A percentile compares a stretch with the other conserved stretches of the same genome.
Conservation (phyloP, 345 rosid genomes). For the Kernera saxatilis region DNA sequence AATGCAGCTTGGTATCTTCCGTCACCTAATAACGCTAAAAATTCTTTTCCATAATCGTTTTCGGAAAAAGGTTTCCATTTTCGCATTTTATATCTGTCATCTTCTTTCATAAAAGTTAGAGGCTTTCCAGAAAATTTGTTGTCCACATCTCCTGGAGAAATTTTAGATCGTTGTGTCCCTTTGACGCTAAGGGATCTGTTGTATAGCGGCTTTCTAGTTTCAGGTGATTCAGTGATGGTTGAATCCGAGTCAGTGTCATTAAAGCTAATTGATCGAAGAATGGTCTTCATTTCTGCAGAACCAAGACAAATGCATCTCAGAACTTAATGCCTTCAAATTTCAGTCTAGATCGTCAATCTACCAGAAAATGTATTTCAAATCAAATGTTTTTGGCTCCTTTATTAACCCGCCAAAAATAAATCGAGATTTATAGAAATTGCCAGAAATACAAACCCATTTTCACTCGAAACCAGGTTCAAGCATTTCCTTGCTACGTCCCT, state of each 20-base stretch:
- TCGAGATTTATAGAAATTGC: neutral
- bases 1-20: slow-evolving; percentile 55
- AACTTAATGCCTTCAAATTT: too few species aligned
- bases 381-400: neutral
- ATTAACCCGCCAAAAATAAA: neutral
- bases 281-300: slow-evolving; percentile 23
- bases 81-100: slow-evolving; percentile 11
- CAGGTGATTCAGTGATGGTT: slow-evolving; percentile 24
- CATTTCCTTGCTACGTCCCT: slow-evolving; percentile 6
- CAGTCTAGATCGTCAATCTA: too few species aligned
- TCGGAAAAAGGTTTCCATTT: slow-evolving; percentile 14
- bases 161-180: slow-evolving; percentile 30
- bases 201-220: slow-evolving; percentile 21
- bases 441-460: slow-evolving; percentile 16
- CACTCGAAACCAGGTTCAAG: neutral
- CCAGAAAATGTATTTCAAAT: neutral
- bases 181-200: slow-evolving; percentile 34
- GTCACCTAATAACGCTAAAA: slow-evolving; percentile 17
- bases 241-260: slow-evolving; percentile 37
- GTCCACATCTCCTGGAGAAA: slow-evolving; percentile 33
- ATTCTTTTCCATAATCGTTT: slow-evolving; percentile 9
- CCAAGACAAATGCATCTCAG: too few species aligned
- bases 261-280: slow-evolving; percentile 38
- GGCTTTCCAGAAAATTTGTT: slow-evolving; percentile 17
- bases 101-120: slow-evolving; percentile 25